Conservation (phyloP, 768 basidiomycete genomes). For the Pleurotus djamor region DNA sequence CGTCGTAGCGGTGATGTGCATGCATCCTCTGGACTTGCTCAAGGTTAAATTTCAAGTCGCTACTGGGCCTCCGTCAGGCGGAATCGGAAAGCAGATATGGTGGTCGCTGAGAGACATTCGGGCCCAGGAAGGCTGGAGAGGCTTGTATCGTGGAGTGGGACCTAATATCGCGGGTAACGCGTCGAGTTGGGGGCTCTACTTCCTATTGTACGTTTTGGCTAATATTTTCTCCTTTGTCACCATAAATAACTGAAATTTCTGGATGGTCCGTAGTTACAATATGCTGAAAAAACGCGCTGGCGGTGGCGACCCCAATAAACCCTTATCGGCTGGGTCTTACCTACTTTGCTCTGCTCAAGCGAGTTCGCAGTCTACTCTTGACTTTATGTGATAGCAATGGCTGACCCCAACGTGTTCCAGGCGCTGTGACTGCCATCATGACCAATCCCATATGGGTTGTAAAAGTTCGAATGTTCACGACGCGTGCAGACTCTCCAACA, state of each 20-base stretch:
- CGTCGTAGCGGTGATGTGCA: slow-evolving; percentile 86
- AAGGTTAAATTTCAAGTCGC: slow-evolving; percentile 93
- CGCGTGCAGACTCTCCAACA: slow-evolving; percentile 56
- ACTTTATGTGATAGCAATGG: slow-evolving; percentile 8
- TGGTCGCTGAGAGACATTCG: slow-evolving; percentile 71
- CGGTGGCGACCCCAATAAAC: slow-evolving; percentile 59
- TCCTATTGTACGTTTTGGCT: slow-evolving; percentile 77
- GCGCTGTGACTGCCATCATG: slow-evolving; percentile 89
- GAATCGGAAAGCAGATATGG: slow-evolving; percentile 76
- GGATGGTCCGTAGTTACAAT: slow-evolving; percentile 66
- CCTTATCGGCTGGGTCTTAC: slow-evolving; percentile 75
- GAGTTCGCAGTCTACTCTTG: slow-evolving; percentile 61
- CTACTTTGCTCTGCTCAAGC: slow-evolving; percentile 93
- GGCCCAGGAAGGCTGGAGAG: slow-evolving; percentile 71
- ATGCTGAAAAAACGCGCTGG: slow-evolving; percentile 84
- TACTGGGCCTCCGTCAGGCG: slow-evolving; percentile 58
- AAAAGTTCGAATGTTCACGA: slow-evolving; percentile 95
- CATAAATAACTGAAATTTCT: background rate
- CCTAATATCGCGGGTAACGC: slow-evolving; percentile 95
- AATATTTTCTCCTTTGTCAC: slow-evolving; percentile 2
- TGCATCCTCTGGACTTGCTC: slow-evolving; percentile 96
- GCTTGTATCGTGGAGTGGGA: slow-evolving; percentile 86
- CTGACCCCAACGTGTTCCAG: slow-evolving; percentile 37
- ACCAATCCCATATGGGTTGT: slow-evolving; percentile 99
- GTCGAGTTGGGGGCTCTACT: slow-evolving; percentile 96